phyloP scores from a whole-genome alignment of 768 basidiomycete genomes.

The Amanita pallidorosea region DNA sequence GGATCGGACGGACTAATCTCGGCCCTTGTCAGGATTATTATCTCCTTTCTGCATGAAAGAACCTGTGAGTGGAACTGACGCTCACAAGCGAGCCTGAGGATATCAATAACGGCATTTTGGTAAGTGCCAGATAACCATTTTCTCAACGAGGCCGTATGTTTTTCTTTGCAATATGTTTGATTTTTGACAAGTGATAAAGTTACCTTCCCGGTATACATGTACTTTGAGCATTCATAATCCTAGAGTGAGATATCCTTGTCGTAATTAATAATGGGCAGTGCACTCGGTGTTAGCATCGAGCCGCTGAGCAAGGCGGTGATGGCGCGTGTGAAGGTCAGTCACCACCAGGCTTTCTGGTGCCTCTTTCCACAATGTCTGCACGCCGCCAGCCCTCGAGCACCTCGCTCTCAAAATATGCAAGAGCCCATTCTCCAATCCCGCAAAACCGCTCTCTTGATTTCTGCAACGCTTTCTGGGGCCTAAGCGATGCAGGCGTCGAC shows the following conservation, averaged over 20 bases:
- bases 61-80: too few species aligned
- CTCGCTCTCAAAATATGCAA: conserved; percentile 62
- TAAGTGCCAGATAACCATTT: too few species aligned
- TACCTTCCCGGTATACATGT: too few species aligned
- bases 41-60: too few species aligned
- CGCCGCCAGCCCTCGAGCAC: conserved; percentile 76
- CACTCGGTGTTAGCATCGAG: not conserved
- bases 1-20: too few species aligned
- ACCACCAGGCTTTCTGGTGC: not conserved
- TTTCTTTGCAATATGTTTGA: too few species aligned
- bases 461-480: conserved; percentile 96
- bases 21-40: too few species aligned
- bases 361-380: conserved; percentile 41
- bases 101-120: too few species aligned
- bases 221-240: not conserved
- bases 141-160: too few species aligned
- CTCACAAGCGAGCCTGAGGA: too few species aligned
- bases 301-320: not conserved
- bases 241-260: not conserved
- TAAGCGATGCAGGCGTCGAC: conserved; percentile 79
- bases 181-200: too few species aligned
- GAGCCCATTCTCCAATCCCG: conserved; percentile 37
- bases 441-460: conserved; percentile 64
- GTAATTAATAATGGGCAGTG: not conserved
- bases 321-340: conserved; percentile 2